phyloP scores from a whole-genome alignment of 2,329 filamentous ascomycete species.

The Cladosporium sp. region DNA sequence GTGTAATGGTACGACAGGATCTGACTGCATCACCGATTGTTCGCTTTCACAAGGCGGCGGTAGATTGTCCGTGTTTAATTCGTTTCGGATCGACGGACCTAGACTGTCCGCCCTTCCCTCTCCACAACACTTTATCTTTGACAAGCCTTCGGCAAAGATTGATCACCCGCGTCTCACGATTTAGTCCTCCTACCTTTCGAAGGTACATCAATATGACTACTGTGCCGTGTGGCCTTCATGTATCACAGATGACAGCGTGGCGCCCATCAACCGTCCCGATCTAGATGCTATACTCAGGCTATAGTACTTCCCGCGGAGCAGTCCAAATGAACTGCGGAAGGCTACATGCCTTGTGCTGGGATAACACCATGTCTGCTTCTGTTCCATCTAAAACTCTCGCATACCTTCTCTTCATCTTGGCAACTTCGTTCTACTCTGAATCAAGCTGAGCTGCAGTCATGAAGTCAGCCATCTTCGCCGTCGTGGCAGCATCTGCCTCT shows the following conservation, averaged over 20 bases:
- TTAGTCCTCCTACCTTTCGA: no score
- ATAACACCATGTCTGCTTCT: neutral
- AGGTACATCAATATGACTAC: neutral
- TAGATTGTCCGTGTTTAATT: neutral
- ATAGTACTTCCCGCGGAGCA: neutral
- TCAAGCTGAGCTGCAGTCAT: neutral
- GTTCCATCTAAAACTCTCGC: neutral
- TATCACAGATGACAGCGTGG: neutral
- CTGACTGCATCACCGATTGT: neutral
- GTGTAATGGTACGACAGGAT: neutral
- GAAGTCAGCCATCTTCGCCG: constrained; percentile 14
- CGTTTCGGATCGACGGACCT: neutral
- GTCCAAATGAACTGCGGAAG: neutral
- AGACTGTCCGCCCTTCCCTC: neutral
- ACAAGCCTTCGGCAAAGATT: neutral
- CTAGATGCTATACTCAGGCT: neutral
- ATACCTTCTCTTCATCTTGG: neutral
- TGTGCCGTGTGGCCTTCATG: neutral
- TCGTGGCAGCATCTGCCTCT: constrained; percentile 9
- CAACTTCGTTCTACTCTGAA: neutral
- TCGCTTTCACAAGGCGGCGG: neutral
- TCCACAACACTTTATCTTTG: neutral
- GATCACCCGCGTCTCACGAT: neutral
- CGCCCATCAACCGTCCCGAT: neutral
- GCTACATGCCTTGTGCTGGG: neutral